Base-by-base conservation (phyloP, 306 rosid species). In the Vigna mungo region DNA sequence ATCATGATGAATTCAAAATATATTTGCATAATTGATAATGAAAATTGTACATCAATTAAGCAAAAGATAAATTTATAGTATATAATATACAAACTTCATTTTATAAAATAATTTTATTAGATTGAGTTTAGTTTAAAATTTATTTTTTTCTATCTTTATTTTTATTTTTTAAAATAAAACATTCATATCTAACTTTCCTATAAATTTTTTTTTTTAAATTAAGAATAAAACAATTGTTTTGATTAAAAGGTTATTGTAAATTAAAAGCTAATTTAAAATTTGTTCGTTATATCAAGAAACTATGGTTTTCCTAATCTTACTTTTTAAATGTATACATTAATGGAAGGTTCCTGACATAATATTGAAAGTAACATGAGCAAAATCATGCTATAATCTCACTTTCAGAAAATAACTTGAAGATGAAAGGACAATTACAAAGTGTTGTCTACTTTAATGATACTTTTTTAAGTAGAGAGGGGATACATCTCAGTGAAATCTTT, bases 361-460 rank as follows among this genome's bases (percentile, higher is more conserved):
- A 47, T 48, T 18, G 43, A 52, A 75, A 51, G 53, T 13, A 18
- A 39, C 23, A 20, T 63, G 17, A 75, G 52, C 23, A 51, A 64
- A 61, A 51, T 61, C 51, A 62, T 64, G 64, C n/a, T 64, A 54
- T 36, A 76, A 76, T 52, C 55, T 76, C 65, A 21, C 72, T 75
- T 12, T 75, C 72, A 34, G 63, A 75, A 49, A 25, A 32, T 47
- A 75, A 63, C 72, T 18, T 48, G 79, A 75, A 34, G 64, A 62
- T 48, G 72, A 75, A 63, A 63, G 72, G 72, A 36, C 43, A 52
- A 37, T 34, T 75, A 63, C 7, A 49, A 63, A 47, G 34, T 18
- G 10, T 13, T 61, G 21, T 54, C 9, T 74, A 55, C 58, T 59
- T 56, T 23, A 30, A 27, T 44, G 12, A 1, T 44, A 44, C 16